Percentiles rank a stretch among this genome's conserved stretches.
These are phyloP conservation scores for Vitis hybrid DNA, from an alignment of 177 flowering plant species.

Conservation along the genomic window DNA sequence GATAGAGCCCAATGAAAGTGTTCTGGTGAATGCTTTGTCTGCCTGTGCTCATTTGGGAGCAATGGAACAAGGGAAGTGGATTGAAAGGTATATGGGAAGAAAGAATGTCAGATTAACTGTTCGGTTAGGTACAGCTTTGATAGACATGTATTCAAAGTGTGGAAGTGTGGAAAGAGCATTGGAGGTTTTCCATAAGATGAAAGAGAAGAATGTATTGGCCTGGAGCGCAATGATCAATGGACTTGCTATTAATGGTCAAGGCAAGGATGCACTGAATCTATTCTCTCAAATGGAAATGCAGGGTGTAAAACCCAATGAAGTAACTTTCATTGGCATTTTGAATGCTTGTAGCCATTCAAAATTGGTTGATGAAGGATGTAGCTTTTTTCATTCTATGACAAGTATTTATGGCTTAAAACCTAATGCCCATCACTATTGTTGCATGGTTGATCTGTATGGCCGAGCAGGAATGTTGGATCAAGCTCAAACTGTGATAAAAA, in stretches of 20 bases:
- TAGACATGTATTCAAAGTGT: conserved; percentile 8
- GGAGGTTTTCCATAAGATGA: conserved; percentile 3
- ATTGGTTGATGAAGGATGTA: conserved; percentile 18
- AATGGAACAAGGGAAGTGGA: conserved; percentile 17
- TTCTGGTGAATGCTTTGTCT: conserved; percentile 19
- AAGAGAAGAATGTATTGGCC: conserved; percentile 8
- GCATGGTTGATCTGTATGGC: conserved; percentile 30
- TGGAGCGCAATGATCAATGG: conserved; percentile 16
- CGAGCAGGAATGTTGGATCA: conserved; percentile 22
- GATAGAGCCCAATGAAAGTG: conserved; percentile 23
- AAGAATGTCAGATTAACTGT: conserved; percentile 8
- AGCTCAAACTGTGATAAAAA: conserved; percentile 18
- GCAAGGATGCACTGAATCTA: conserved; percentile 12
- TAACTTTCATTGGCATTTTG: conserved; percentile 24
- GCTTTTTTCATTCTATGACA: conserved; percentile 19
- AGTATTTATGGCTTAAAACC: conserved; percentile 17
- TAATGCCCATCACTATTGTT: conserved; percentile 25
- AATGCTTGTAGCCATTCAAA: conserved; percentile 26
- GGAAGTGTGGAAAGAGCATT: not conserved
- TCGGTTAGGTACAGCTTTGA: conserved; percentile 3
- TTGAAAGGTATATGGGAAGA: conserved; percentile 13
- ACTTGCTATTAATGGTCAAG: conserved; percentile 18
- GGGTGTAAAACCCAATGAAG: conserved; percentile 15
- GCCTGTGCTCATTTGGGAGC: conserved; percentile 21
- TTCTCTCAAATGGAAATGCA: conserved; percentile 14